Evolutionary conservation across 306 rosid species (phyloP).

Genomic region (Canavalia ensiformis): DNA sequence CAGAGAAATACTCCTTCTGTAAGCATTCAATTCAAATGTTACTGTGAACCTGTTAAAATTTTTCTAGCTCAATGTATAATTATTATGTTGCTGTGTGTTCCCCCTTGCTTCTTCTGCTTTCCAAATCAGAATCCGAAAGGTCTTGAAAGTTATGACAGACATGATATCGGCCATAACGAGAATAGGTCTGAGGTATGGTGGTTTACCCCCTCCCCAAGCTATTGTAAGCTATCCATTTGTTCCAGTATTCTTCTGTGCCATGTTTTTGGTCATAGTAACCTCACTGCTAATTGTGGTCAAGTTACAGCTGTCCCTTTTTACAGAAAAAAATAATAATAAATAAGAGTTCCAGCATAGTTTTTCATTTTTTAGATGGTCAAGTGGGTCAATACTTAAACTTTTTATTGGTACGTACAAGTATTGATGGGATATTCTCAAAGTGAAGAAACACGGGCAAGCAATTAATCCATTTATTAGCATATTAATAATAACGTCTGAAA

Average conservation of each 20-base stretch:
- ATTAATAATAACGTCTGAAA: slow-evolving; percentile 29
- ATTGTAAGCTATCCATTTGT: background rate
- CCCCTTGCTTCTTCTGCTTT: slow-evolving; percentile 8
- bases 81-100: slow-evolving; percentile 20
- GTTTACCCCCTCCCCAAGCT: slow-evolving; percentile 1
- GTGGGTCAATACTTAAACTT: slow-evolving; percentile 13
- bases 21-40: slow-evolving; percentile 52
- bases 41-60: slow-evolving; percentile 23
- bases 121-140: slow-evolving; percentile 52
- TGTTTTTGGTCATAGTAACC: slow-evolving; percentile 25
- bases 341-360: background rate
- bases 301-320: background rate
- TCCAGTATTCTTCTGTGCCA: slow-evolving; percentile 26
- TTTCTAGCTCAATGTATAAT: slow-evolving; percentile 34
- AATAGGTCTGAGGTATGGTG: slow-evolving; percentile 62
- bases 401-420: slow-evolving; percentile 27
- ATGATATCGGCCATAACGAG: slow-evolving; percentile 24
- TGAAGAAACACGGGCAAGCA: background rate
- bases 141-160: slow-evolving; percentile 51
- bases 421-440: slow-evolving; percentile 31
- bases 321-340: background rate
- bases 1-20: slow-evolving; percentile 73
- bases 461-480: slow-evolving; percentile 31
- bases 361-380: slow-evolving; percentile 34
- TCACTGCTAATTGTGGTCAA: slow-evolving; percentile 24